Base-by-base conservation (phyloP, 2,329 filamentous ascomycete species). In the Trichoderma atrobrunneum region DNA sequence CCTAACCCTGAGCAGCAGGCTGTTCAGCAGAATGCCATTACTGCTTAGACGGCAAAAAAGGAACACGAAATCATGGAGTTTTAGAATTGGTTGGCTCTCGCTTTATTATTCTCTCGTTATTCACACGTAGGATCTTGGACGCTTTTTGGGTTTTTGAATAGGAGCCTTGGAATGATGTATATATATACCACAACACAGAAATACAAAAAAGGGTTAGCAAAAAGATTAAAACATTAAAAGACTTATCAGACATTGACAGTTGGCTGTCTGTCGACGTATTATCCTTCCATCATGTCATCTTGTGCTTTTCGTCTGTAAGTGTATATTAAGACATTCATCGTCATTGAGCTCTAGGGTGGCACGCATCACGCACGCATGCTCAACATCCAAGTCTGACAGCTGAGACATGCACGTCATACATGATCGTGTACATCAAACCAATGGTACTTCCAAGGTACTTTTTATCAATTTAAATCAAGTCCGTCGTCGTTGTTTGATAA, bases 1-100 rank as follows among this genome's bases (percentile, higher is more conserved):
- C 86, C 86, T 2, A 85, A 83, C 70, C 85, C 85, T 5, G 85
- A 87, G 77, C 76, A 81, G 75, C 83, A 86, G 79, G 43, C 72
- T 39, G 61, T 72, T 54, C 76, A 69, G 34, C 76, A 69, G 34
- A 76, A 73, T 43, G 72, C 74, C 72, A 71, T 77, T 48, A 72
- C 69, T 26, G 75, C 73, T 30, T 76, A 69, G 70, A 34, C 16
- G 32, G n/a, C 30, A 32, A 28, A 21, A 11, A 39, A 21, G 26
- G 26, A 18, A 18, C n/a, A 30, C 5, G 43, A 56, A 56, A 32
- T 18, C n/a, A 48, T 51, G 66, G 66, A 61, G 66, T 72, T 70
- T 64, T 72, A 70, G 71, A 68, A 65, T 62, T 56, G 59, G 66
- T 63, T 64, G 51, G 71, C 66, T 70, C 60, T 72, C 43, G 66